phyloP scores from a whole-genome alignment of 768 basidiomycete genomes.

The Trametes gibbosa region DNA sequence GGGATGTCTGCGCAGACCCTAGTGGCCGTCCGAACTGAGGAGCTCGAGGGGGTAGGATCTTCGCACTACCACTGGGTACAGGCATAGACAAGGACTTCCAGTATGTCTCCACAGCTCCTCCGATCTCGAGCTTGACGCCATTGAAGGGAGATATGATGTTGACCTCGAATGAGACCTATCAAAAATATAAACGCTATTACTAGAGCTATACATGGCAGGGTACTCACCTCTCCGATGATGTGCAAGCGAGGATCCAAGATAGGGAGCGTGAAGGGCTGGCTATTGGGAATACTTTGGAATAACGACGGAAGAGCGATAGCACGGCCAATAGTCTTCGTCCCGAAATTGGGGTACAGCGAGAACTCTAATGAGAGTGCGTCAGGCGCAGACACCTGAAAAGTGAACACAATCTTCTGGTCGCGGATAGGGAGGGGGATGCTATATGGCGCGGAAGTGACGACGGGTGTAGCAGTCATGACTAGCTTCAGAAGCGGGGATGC shows the following conservation, averaged over 20 bases:
- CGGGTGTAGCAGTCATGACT: slow-evolving; percentile 88
- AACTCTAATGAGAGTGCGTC: slow-evolving; percentile 81
- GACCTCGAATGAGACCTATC: slow-evolving; percentile 82
- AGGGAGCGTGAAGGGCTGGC: slow-evolving; percentile 61
- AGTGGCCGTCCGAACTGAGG: slow-evolving; percentile 27
- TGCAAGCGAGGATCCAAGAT: slow-evolving; percentile 92
- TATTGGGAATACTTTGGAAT: slow-evolving; percentile 56
- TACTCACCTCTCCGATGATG: slow-evolving; percentile 84
- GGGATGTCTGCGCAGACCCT: slow-evolving; percentile 49
- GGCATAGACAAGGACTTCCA: slow-evolving; percentile 86
- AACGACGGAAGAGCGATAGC: slow-evolving; percentile 81
- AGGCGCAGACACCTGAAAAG: slow-evolving; percentile 81
- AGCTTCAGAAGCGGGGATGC: slow-evolving; percentile 87
- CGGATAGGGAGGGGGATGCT: slow-evolving; percentile 83
- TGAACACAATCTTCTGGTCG: slow-evolving; percentile 68
- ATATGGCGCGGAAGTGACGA: slow-evolving; percentile 84
- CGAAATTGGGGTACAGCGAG: slow-evolving; percentile 96
- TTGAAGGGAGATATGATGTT: slow-evolving; percentile 86
- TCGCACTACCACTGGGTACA: slow-evolving; percentile 28
- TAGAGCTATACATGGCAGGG: background rate
- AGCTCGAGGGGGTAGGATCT: slow-evolving; percentile 23
- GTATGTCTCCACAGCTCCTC: slow-evolving; percentile 95
- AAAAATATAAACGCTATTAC: background rate
- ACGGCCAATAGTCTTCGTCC: slow-evolving; percentile 93
- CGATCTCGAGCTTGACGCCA: slow-evolving; percentile 90